phyloP scores from a whole-genome alignment of 2,329 filamentous ascomycete genomes.

The Fusarium armeniacum region DNA sequence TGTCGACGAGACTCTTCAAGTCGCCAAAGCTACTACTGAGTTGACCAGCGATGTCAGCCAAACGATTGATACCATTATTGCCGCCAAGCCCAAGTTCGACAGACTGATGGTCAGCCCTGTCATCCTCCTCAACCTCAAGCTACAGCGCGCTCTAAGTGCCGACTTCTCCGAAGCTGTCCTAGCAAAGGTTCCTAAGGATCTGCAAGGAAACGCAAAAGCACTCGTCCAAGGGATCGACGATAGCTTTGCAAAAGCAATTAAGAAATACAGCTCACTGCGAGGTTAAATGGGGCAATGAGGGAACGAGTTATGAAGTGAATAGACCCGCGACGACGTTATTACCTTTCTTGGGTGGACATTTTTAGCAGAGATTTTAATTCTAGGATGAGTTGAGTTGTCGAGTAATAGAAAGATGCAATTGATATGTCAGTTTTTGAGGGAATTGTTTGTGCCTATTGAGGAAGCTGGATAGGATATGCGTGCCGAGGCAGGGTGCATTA shows the following conservation, averaged over 20 bases:
- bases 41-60: constrained; percentile 57
- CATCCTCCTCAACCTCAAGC: constrained; percentile 59
- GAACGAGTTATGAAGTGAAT: constrained; percentile 29
- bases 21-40: constrained; percentile 55
- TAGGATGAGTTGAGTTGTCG: constrained; percentile 26
- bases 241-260: constrained; percentile 57
- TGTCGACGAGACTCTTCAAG: constrained; percentile 55
- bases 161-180: constrained; percentile 57
- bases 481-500: constrained; percentile 27
- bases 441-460: constrained; percentile 29
- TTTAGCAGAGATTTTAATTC: constrained; percentile 41
- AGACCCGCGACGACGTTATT: constrained; percentile 25
- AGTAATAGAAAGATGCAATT: constrained; percentile 23
- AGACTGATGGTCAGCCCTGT: constrained; percentile 58
- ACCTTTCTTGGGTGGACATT: constrained; percentile 29
- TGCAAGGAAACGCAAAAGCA: constrained; percentile 52
- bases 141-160: constrained; percentile 58
- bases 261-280: constrained; percentile 46
- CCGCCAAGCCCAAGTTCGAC: constrained; percentile 61
- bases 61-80: constrained; percentile 57
- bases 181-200: constrained; percentile 56
- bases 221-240: constrained; percentile 57
- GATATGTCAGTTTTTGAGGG: constrained; percentile 23
- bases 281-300: constrained; percentile 15
- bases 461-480: constrained; percentile 22